Evolutionary conservation across 305 asterid species (phyloP), one percentile per base, ranked within the genome.

Genomic region (Solanum hybrid): DNA sequence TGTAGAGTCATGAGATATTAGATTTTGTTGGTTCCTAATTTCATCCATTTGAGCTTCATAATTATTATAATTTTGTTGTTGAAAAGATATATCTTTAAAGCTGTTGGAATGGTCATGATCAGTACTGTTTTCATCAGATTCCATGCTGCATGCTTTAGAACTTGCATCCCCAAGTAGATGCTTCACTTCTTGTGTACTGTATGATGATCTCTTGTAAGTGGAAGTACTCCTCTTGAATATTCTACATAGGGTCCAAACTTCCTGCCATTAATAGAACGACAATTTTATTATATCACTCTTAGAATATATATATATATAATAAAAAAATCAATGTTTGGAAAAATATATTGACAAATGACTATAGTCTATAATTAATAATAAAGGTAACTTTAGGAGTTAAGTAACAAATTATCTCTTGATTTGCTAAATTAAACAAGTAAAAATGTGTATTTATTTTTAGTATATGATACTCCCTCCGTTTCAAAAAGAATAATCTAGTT

Each of bases 211-310:
- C 69, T 87, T 92, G 80, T 89, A 75, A 29, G 90, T 88, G 35
- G 35, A 31, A 24, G 16, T n/a, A 69, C 72, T 88, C 89, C 93
- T 87, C 78, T 93, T 93, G 76, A 92, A 89, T 34, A 93, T 90
- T 89, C 95, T 90, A 38, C 95, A 93, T 37, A 92, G 86, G 37
- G 93, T 92, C 95, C 95, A 93, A 26, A 92, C 92, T 86, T 93
- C 93, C 95, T 93, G 94, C 26, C 37, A 69, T 24, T 69, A 69
- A 69, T 69, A 69, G 16, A 24, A 24, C 1, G 31, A 69, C 16
- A 24, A 66, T 69, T 69, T 10, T 10, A 24, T 12, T 69, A 69
- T 69, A 69, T 69, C 16, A 69, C 16, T 5, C 75, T 24, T n/a
- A n/a, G 31, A 69, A 24, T 10, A 66, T 66, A 66, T 66, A 24